A percentile compares a stretch with the other conserved stretches of the same genome.
Evolutionary conservation across 495 filamentous ascomycete species (phyloP).

Genomic region (Annulohypoxylon nitens): DNA sequence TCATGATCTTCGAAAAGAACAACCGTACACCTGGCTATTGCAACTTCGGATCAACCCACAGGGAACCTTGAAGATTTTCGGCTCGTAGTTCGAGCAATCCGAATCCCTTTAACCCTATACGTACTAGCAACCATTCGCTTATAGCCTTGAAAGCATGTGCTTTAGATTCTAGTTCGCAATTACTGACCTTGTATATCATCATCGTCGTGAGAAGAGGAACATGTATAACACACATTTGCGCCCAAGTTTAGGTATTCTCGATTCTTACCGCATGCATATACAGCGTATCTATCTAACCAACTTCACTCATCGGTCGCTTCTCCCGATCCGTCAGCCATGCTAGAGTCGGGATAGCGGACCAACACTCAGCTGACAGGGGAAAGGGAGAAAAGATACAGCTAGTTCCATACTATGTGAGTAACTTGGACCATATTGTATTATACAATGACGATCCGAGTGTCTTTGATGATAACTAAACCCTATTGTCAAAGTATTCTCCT

Average conservation of each 20-base stretch:
- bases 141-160: background rate
- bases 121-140: background rate
- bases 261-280: slow-evolving; percentile 2
- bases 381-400: background rate
- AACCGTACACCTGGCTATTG: slow-evolving; percentile 18
- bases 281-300: background rate
- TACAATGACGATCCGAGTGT: slow-evolving; percentile 17
- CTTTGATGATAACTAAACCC: background rate
- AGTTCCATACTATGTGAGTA: background rate
- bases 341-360: slow-evolving; percentile 32
- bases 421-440: slow-evolving; percentile 23
- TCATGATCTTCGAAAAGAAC: slow-evolving; percentile 18
- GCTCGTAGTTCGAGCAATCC: slow-evolving; percentile 19
- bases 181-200: background rate
- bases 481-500: slow-evolving; percentile 5
- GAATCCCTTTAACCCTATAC: slow-evolving; percentile 1
- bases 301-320: slow-evolving; percentile 16
- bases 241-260: background rate
- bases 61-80: slow-evolving; percentile 14
- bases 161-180: slow-evolving; percentile 7
- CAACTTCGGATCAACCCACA: slow-evolving; percentile 21
- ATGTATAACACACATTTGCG: background rate
- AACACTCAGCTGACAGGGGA: slow-evolving; percentile 29
- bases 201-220: background rate
- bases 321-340: slow-evolving; percentile 12